Evolutionary conservation across 2,329 filamentous ascomycete genomes (phyloP).

Genomic region (Aspergillus jensenii): DNA sequence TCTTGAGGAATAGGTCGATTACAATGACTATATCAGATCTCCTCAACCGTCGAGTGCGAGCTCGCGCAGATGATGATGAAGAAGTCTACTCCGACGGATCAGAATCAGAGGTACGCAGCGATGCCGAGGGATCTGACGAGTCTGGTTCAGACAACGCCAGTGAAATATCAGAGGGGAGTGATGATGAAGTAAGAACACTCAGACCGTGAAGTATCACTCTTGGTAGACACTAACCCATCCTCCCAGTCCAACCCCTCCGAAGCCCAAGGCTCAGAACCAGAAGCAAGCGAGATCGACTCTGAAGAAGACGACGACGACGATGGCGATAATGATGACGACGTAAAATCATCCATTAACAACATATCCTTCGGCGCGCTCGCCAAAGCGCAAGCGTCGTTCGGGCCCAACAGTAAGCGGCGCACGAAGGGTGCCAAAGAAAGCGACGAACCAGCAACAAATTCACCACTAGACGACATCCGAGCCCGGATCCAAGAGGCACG

Average conservation of each 20-base stretch:
- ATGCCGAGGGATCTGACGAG: slow-evolving; percentile 16
- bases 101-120: slow-evolving; percentile 20
- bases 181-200: slow-evolving; percentile 3
- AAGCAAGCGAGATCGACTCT: slow-evolving; percentile 21
- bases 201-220: not conserved
- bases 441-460: slow-evolving; percentile 14
- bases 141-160: slow-evolving; percentile 17
- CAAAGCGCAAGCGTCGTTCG: slow-evolving; percentile 74
- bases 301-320: slow-evolving; percentile 39
- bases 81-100: slow-evolving; percentile 33
- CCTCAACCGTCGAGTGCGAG: slow-evolving; percentile 44
- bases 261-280: slow-evolving; percentile 19
- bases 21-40: slow-evolving; percentile 38
- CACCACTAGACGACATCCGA: slow-evolving; percentile 40
- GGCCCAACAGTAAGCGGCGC: slow-evolving; percentile 37
- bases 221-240: not conserved
- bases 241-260: slow-evolving; percentile 11
- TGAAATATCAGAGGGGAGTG: slow-evolving; percentile 11
- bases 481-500: slow-evolving; percentile 41
- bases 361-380: slow-evolving; percentile 90
- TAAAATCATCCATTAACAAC: slow-evolving; percentile 48
- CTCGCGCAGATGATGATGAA: slow-evolving; percentile 44
- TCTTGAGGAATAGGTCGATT: not conserved
- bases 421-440: slow-evolving; percentile 15
- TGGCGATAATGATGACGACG: slow-evolving; percentile 37